Percentiles rank a stretch among this genome's conserved stretches.
Conservation (phyloP, 345 rosid genomes). For the Acer negundo region DNA sequence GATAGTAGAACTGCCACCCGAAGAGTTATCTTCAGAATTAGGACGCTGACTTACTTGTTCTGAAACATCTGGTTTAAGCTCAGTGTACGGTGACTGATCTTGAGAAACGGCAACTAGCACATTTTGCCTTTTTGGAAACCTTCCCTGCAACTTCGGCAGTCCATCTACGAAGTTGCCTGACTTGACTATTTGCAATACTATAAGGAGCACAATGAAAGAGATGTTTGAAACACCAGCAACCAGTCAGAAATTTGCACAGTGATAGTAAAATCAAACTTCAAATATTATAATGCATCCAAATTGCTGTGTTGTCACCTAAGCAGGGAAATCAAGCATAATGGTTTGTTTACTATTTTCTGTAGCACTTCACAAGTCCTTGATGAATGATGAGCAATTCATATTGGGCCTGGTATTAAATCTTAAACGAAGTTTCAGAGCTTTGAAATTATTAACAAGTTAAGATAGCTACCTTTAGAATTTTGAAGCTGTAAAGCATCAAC, state of each 20-base stretch:
- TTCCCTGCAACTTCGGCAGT: constrained; percentile 34
- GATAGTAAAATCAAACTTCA: constrained; percentile 8
- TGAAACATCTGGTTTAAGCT: constrained; percentile 28
- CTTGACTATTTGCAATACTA: constrained; percentile 36
- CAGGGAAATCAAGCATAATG: constrained; percentile 12
- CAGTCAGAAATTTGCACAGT: not conserved
- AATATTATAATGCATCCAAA: not conserved
- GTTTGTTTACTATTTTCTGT: not conserved
- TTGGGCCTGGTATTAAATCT: not conserved
- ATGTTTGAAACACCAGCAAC: not conserved
- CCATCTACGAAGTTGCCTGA: constrained; percentile 26
- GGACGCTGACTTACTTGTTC: constrained; percentile 37
- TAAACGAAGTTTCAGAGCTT: not conserved
- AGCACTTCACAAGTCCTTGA: constrained; percentile 4
- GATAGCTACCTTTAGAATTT: constrained; percentile 52
- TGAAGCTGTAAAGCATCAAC: constrained; percentile 36
- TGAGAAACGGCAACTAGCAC: constrained; percentile 40
- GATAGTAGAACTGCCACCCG: constrained; percentile 36
- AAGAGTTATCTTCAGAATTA: constrained; percentile 41
- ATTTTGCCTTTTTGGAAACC: constrained; percentile 35
- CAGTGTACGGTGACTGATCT: constrained; percentile 46
- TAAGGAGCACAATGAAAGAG: constrained; percentile 19
- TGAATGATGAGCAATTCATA: not conserved
- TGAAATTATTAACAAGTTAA: not conserved
- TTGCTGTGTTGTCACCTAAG: constrained; percentile 1